Conservation (phyloP, 306 rosid genomes). For the Astragalus glycyphyllos region DNA sequence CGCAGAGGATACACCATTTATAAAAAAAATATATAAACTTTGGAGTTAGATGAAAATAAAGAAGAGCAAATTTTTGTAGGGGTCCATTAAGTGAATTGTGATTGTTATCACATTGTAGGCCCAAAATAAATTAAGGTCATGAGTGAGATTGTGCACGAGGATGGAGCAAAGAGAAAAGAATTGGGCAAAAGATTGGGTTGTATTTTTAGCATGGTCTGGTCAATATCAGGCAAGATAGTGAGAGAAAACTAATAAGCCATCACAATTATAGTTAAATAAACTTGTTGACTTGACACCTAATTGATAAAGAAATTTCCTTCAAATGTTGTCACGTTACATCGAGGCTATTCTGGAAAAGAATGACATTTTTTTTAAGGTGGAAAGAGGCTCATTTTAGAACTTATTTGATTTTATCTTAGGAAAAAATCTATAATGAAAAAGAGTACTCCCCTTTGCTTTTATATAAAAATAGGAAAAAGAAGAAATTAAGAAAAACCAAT, state of each 20-base stretch:
- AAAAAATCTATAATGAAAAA: too few species aligned
- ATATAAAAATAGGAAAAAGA: too few species aligned
- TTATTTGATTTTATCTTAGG: too few species aligned
- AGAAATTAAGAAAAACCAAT: too few species aligned
- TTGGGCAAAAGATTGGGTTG: not conserved
- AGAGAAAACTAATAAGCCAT: not conserved
- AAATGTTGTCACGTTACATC: not conserved
- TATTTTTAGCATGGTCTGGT: not conserved
- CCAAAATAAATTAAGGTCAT: not conserved
- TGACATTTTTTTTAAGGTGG: not conserved
- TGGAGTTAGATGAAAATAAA: constrained; percentile 23
- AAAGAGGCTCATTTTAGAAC: too few species aligned
- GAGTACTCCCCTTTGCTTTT: too few species aligned
- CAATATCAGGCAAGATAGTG: not conserved
- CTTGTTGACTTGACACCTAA: constrained; percentile 12
- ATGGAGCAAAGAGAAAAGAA: not conserved
- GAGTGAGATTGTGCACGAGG: not conserved
- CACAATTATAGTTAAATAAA: not conserved
- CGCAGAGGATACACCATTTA: too few species aligned
- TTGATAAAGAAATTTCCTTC: constrained; percentile 13
- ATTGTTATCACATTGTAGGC: not conserved
- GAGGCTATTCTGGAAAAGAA: not conserved
- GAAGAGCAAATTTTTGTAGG: not conserved
- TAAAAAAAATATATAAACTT: not conserved
- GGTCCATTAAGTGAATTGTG: constrained; percentile 16